Percentiles rank a stretch among this genome's conserved stretches.
These are phyloP conservation scores for Antrodiella citrinella DNA, from an alignment of 768 basidiomycete species.

Conservation along the genomic window DNA sequence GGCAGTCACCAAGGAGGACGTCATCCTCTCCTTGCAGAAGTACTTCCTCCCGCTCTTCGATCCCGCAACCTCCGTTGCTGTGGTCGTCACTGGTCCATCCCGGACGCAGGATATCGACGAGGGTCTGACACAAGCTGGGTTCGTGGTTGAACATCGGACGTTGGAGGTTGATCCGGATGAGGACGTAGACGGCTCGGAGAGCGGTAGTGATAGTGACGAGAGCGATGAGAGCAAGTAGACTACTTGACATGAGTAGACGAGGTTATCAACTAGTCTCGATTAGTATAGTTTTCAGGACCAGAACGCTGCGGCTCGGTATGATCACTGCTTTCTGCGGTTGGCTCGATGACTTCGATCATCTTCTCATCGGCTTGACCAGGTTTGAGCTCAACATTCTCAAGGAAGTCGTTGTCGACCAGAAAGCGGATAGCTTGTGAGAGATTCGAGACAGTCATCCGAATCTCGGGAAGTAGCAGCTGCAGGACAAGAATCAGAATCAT, in stretches of 20 bases:
- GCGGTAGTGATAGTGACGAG: conserved; percentile 23
- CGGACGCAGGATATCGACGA: conserved; percentile 67
- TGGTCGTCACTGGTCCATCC: conserved; percentile 76
- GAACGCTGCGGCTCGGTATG: background rate
- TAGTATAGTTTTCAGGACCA: background rate
- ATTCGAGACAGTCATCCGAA: conserved; percentile 82
- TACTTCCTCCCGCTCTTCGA: conserved; percentile 85
- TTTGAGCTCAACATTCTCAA: conserved; percentile 68
- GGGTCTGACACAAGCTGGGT: conserved; percentile 62
- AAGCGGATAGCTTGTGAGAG: conserved; percentile 90
- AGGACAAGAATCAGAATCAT: background rate
- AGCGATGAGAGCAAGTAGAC: conserved; percentile 8
- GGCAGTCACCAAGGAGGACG: conserved; percentile 71
- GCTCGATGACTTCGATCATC: conserved; percentile 52
- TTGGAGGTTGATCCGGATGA: conserved; percentile 54
- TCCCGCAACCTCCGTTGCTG: conserved; percentile 64
- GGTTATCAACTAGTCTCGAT: background rate
- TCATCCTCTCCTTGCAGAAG: conserved; percentile 56
- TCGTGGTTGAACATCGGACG: conserved; percentile 64
- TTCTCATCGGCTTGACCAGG: conserved; percentile 67
- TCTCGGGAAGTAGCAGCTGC: conserved; percentile 78
- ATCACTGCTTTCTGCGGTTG: background rate
- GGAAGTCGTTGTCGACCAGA: conserved; percentile 83
- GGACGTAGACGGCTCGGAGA: conserved; percentile 30
- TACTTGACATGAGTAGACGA: background rate